These are phyloP conservation scores for Aristolochia californica DNA, from an alignment of 164 flowering plant genomes.

Conservation along the genomic window DNA sequence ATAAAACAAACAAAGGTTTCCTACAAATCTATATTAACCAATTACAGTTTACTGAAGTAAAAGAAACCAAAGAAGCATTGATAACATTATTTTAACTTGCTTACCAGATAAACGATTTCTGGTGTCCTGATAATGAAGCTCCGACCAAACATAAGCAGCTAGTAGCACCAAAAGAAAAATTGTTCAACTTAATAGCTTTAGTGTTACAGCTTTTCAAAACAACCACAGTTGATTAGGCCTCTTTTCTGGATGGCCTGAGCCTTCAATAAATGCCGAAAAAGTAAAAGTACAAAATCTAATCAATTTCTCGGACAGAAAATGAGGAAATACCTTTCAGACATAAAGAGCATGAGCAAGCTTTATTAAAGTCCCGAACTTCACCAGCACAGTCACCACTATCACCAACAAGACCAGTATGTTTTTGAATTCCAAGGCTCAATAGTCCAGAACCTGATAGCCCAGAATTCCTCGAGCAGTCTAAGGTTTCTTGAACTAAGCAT, in stretches of 20 bases:
- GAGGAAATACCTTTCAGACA: constrained; percentile 65
- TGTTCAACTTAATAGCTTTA: not conserved
- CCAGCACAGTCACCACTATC: constrained; percentile 15
- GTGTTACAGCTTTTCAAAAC: not conserved
- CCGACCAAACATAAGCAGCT: constrained; percentile 85
- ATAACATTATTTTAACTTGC: constrained; percentile 2
- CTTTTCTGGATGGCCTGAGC: not conserved
- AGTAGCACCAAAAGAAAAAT: constrained; percentile 17
- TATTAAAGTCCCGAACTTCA: constrained; percentile 27
- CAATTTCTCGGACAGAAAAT: not conserved
- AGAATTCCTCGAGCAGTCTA: constrained; percentile 19
- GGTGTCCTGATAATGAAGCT: constrained; percentile 77
- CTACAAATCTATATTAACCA: not conserved
- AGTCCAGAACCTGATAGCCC: constrained; percentile 31
- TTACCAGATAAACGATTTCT: constrained; percentile 67
- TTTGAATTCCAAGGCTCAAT: constrained; percentile 13
- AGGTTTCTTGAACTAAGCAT: constrained; percentile 6
- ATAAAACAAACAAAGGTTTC: not conserved
- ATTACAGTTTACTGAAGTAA: not conserved
- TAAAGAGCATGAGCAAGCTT: constrained; percentile 69
- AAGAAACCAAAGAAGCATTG: not conserved
- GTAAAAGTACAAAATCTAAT: not conserved
- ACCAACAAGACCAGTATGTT: constrained; percentile 10
- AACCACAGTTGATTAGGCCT: too few relatives aligned
- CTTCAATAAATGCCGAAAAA: not conserved